Evolutionary conservation across 257 asterid genomes (phyloP).

Genomic region (Galeopsis tetrahit): DNA sequence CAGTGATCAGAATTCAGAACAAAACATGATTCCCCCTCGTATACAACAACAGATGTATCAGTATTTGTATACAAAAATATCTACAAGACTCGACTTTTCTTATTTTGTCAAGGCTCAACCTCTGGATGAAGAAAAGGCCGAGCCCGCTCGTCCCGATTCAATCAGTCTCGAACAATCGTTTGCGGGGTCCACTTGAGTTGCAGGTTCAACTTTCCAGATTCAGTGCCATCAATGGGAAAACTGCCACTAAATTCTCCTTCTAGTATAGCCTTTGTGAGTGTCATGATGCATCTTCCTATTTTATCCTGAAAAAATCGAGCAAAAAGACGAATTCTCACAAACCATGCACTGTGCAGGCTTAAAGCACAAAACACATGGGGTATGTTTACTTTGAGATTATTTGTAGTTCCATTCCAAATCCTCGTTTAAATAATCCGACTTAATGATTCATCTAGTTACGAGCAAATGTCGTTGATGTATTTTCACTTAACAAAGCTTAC

Average conservation of each 20-base stretch:
- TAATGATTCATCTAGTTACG: not conserved
- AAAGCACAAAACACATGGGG: too few species aligned
- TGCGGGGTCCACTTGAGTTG: conserved; percentile 79
- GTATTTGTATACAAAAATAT: not conserved
- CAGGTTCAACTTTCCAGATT: conserved; percentile 58
- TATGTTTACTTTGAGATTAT: too few species aligned
- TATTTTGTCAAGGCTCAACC: not conserved
- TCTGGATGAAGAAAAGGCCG: not conserved
- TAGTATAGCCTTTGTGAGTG: conserved; percentile 72
- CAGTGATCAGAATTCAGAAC: not conserved
- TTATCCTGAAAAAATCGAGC: conserved; percentile 56
- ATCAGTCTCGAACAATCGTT: conserved; percentile 57
- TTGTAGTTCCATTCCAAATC: too few species aligned
- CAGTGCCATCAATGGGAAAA: conserved; percentile 59
- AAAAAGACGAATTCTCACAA: not conserved
- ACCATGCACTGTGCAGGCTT: not conserved
- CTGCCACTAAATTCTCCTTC: conserved; percentile 66
- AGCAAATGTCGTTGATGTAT: not conserved
- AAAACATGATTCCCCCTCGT: not conserved
- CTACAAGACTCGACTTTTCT: not conserved
- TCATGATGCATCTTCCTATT: conserved; percentile 85
- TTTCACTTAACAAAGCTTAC: not conserved
- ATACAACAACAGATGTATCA: not conserved
- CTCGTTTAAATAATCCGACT: not conserved
- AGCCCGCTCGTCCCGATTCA: not conserved